Base-by-base conservation (phyloP, 169 alveolate genomes). In the Sarcocystis neurona region DNA sequence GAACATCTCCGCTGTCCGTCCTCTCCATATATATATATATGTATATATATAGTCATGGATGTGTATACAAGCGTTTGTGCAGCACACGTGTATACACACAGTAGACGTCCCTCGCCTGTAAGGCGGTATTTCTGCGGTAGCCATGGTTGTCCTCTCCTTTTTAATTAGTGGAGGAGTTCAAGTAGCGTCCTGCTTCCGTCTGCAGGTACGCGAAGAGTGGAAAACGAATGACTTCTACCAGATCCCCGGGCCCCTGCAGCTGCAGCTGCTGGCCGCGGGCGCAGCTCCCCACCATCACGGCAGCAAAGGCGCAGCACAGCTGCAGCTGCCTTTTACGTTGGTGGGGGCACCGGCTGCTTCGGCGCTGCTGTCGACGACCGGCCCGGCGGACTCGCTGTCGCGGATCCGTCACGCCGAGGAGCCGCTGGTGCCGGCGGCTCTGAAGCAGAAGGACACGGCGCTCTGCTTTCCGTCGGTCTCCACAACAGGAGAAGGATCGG, bases 241-340 rank as follows among this genome's bases (percentile, higher is more conserved):
- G 48, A 94, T 98, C 27, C 99, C 99, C 46, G 99, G 99, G 0
- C 99, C 99, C 8, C 95, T 98, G 84, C 99, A 98, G 92, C 95
- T 97, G 60, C 27, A 84, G 37, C 34, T 56, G 56, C 82, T 56
- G 58, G 41, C 82, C 1, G 58, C 82, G 56, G 79, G n/a, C 8
- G n/a, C n/a, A n/a, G n/a, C n/a, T n/a, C n/a, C n/a, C n/a, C n/a
- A n/a, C n/a, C n/a, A n/a, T n/a, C n/a, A n/a, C n/a, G n/a, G n/a
- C n/a, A n/a, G n/a, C n/a, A n/a, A n/a, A n/a, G n/a, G n/a, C 46
- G 46, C 37, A 6, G 63, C 8, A 23, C 20, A 27, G 37, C 63
- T 46, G 30, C 48, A 46, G 44, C 53, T 46, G 82, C 85, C 88
- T 6, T 77, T 27, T 39, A 77, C 87, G 75, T 37, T 68, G 70